These are phyloP conservation scores for Aspergillus intermedius DNA, from an alignment of 2,329 filamentous ascomycete genomes.

Conservation along the genomic window DNA sequence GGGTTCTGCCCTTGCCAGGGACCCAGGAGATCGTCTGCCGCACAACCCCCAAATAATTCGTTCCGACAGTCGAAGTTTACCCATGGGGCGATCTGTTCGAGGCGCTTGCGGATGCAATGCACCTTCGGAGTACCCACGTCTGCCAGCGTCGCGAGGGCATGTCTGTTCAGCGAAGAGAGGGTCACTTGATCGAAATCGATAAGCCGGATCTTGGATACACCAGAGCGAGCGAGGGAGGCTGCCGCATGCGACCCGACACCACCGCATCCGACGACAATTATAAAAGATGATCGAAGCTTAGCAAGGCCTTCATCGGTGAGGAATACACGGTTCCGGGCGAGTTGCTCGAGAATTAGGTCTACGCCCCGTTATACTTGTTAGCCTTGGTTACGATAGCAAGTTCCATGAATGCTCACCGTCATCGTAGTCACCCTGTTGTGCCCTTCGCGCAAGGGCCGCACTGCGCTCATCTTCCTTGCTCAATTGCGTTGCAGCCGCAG, in stretches of 20 bases:
- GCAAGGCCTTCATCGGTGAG: slow-evolving; percentile 72
- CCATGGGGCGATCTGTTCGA: slow-evolving; percentile 89
- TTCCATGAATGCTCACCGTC: slow-evolving; percentile 42
- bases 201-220: slow-evolving; percentile 77
- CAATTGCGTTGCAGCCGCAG: slow-evolving; percentile 18
- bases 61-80: slow-evolving; percentile 78
- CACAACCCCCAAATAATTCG: slow-evolving; percentile 69
- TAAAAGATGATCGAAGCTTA: slow-evolving; percentile 72
- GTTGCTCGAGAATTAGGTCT: slow-evolving; percentile 89
- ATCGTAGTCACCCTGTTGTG: slow-evolving; percentile 58
- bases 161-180: slow-evolving; percentile 87
- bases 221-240: slow-evolving; percentile 78
- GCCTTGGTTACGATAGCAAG: neutral
- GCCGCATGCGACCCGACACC: slow-evolving; percentile 91
- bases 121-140: slow-evolving; percentile 95
- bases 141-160: slow-evolving; percentile 86
- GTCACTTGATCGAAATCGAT: slow-evolving; percentile 98
- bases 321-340: slow-evolving; percentile 88
- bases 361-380: slow-evolving; percentile 1
- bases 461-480: slow-evolving; percentile 53
- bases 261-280: slow-evolving; percentile 86
- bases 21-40: slow-evolving; percentile 60
- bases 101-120: slow-evolving; percentile 67
- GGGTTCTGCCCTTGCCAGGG: slow-evolving; percentile 51
- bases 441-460: slow-evolving; percentile 53